Percentiles rank a stretch among this genome's conserved stretches.
phyloP scores from a whole-genome alignment of 495 filamentous ascomycete species.

The Margaritispora aquatica region DNA sequence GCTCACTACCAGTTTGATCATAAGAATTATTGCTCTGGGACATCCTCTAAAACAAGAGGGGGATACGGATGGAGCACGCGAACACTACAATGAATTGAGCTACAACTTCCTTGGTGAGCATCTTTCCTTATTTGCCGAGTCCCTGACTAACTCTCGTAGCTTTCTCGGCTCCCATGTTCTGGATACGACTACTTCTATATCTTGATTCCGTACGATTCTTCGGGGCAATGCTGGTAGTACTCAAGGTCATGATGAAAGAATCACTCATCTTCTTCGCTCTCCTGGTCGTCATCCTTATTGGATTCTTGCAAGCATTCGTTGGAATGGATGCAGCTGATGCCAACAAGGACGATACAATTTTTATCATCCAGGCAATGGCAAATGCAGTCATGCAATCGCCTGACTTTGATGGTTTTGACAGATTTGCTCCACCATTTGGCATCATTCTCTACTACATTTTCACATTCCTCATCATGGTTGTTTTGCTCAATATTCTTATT shows the following conservation, averaged over 20 bases:
- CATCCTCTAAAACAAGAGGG: slow-evolving; percentile 38
- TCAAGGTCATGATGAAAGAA: slow-evolving; percentile 99
- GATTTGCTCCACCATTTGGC: slow-evolving; percentile 69
- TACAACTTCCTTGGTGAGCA: slow-evolving; percentile 70
- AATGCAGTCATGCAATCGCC: slow-evolving; percentile 86
- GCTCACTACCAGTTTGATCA: slow-evolving; percentile 66
- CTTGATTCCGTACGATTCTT: slow-evolving; percentile 94
- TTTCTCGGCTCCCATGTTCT: slow-evolving; percentile 93
- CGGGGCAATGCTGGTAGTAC: slow-evolving; percentile 91
- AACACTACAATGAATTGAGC: slow-evolving; percentile 66
- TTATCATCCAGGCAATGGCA: slow-evolving; percentile 85
- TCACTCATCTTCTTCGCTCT: slow-evolving; percentile 96
- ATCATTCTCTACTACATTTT: slow-evolving; percentile 92
- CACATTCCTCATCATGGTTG: slow-evolving; percentile 93
- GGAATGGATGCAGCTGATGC: slow-evolving; percentile 81
- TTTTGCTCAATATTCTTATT: slow-evolving; percentile 90
- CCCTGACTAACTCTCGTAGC: slow-evolving; percentile 33
- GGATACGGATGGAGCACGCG: slow-evolving; percentile 36
- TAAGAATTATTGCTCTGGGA: slow-evolving; percentile 69
- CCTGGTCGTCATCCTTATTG: slow-evolving; percentile 76
- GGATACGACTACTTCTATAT: slow-evolving; percentile 88
- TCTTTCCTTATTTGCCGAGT: not conserved
- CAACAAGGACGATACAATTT: slow-evolving; percentile 43
- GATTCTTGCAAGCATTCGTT: slow-evolving; percentile 93
- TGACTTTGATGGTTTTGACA: slow-evolving; percentile 83